Evolutionary conservation across 768 basidiomycete genomes (phyloP), one percentile per base, ranked within the genome.

Genomic region (Leucocoprinus leucothites): DNA sequence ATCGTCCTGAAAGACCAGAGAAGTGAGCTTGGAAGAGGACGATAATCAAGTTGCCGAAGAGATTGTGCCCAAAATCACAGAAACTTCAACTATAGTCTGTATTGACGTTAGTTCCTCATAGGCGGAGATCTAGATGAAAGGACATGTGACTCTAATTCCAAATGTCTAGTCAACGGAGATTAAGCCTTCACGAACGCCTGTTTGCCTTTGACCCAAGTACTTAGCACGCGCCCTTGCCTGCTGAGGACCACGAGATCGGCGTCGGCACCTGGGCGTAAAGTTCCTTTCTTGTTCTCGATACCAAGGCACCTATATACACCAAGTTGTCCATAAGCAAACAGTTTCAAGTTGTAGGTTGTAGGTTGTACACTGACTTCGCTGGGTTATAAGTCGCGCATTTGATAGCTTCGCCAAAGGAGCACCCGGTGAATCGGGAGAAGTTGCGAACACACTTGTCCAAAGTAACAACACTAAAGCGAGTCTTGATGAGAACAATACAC

Each of bases 391-490:
- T 95, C 40, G 87, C 91, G 64, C 91, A 94, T 55, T 84, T 84
- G 69, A 96, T 86, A 21, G 93, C 89, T 68, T 93, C 82, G 22
- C 86, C 84, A 22, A 96, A 74, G 36, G 91, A 84, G 64, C 90
- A 90, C 5, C 87, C 89, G 0, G 93, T 91, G 68, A 92, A 96
- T 25, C 78, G 74, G 24, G 87, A 80, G 63, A 95, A 87, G 69
- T 95, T 96, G 52, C 87, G 84, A 40, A 95, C 83, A 64, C 89
- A 94, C 61, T 84, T 87, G 69, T 91, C 87, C 58, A 96, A 68
- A 1, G 92, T 89, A 43, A 93, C 82, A 43, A 90, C 88, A 64
- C 89, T 90, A 60, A 45, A 46, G 53, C 38, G 14, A 38, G 16
- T 13, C 18, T 52, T 50, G 5, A 11, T 48, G 18, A 3, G 21